Evolutionary conservation across 495 filamentous ascomycete species (phyloP), one percentile per base, ranked within the genome.

Genomic region (Xylaria venustula): DNA sequence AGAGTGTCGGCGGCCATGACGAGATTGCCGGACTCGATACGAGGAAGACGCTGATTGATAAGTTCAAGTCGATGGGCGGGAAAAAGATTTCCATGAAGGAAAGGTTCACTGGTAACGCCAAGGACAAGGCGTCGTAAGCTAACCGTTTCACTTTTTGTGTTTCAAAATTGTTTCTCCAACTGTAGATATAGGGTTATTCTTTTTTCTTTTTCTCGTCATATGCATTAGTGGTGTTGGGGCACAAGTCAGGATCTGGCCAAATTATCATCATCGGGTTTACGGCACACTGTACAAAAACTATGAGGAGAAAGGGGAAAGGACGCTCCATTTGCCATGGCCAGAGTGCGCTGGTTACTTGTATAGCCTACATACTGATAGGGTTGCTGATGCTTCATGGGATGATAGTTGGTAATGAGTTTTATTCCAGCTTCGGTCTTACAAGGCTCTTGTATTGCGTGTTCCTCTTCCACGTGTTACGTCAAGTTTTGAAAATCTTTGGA

Each of bases 1-100:
- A 87, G 71, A 94, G 89, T 67, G 92, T 98, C 63, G 94, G 94
- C 25, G 94, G 94, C 26, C 87, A 91, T 45, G 93, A 97, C 67
- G 91, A 97, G 34, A 83, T 98, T 58, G 82, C 84, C 40, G 87
- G 82, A 23, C 71, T 98, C 60, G 87, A 96, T 70, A 67, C 76
- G 41, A 81, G 82, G n/a, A 87, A 86, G 62, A 83, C 80, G 57
- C 76, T 98, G 58, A 79, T 83, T 28, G 86, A 85, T 37, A 93
- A 86, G 66, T 80, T 98, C 58, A 84, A 82, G 72, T 80, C 75
- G 9, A 75, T 96, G 75, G 92, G 84, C 36, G 89, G 89, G 1
- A 90, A 89, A 69, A 81, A 76, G 50, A 69, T 87, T 62, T 78
- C 87, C 14, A 82, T 81, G 58, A 73, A 73, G 42, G 68, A 76